These are phyloP conservation scores for Cercospora beticola DNA, from an alignment of 2,329 filamentous ascomycete genomes.

Conservation along the genomic window DNA sequence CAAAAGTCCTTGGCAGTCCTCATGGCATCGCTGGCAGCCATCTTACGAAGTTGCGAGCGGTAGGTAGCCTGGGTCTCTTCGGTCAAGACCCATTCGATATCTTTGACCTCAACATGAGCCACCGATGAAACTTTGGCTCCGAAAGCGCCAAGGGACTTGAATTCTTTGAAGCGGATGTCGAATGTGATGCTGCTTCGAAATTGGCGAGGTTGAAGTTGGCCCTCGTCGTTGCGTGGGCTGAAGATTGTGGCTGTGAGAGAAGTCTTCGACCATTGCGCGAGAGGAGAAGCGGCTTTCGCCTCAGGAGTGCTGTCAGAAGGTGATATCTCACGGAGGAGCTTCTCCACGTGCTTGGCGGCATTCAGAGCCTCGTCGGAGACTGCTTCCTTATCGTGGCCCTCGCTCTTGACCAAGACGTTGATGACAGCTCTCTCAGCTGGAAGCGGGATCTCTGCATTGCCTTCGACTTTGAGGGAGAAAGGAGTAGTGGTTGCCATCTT, in stretches of 20 bases:
- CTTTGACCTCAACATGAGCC: slow-evolving; percentile 20
- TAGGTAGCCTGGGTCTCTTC: slow-evolving; percentile 22
- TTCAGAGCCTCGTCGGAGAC: slow-evolving; percentile 27
- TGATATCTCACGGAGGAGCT: slow-evolving; percentile 18
- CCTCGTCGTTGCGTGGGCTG: slow-evolving; percentile 8
- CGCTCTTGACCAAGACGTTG: slow-evolving; percentile 24
- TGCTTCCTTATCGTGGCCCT: slow-evolving; percentile 23
- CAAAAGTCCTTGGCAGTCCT: slow-evolving; percentile 28
- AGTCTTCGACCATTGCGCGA: slow-evolving; percentile 29
- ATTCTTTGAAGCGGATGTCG: slow-evolving; percentile 31
- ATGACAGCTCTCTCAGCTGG: slow-evolving; percentile 28
- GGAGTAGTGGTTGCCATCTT: slow-evolving; percentile 9
- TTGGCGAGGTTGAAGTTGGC: background rate
- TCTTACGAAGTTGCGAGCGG: slow-evolving; percentile 19
- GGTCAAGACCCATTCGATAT: slow-evolving; percentile 22
- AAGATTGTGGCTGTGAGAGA: slow-evolving; percentile 23
- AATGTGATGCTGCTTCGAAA: slow-evolving; percentile 22
- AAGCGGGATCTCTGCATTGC: slow-evolving; percentile 25
- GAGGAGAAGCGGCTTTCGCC: slow-evolving; percentile 19
- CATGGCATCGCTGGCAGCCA: slow-evolving; percentile 26
- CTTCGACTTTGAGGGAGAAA: slow-evolving; percentile 24
- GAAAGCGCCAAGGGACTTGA: slow-evolving; percentile 27
- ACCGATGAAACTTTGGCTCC: slow-evolving; percentile 22
- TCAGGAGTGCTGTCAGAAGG: slow-evolving; percentile 15
- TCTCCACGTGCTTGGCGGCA: slow-evolving; percentile 25